Evolutionary conservation across 2,329 filamentous ascomycete genomes (phyloP).

Genomic region (Fusarium camptoceras): DNA sequence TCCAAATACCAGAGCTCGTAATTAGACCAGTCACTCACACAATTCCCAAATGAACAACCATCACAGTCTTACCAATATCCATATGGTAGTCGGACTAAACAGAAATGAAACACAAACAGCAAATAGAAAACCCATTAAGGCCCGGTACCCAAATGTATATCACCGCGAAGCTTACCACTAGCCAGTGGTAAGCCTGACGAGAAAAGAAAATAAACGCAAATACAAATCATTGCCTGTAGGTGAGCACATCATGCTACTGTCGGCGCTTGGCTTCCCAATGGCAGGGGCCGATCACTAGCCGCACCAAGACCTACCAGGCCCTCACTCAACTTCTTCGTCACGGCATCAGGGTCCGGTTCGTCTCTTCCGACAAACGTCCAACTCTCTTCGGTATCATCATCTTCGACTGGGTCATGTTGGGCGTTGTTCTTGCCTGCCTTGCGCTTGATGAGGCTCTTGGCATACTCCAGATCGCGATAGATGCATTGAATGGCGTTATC

Average conservation of each 20-base stretch:
- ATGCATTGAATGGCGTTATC: constrained; percentile 89
- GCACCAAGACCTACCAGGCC: constrained; percentile 45
- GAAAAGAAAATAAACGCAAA: neutral
- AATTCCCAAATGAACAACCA: neutral
- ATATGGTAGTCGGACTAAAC: neutral
- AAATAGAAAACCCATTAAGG: neutral
- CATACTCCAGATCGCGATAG: constrained; percentile 95
- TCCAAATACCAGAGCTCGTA: constrained; percentile 12
- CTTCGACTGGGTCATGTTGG: constrained; percentile 56
- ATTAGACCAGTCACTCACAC: constrained; percentile 18
- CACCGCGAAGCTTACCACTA: neutral
- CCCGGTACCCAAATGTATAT: neutral
- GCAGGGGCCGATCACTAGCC: constrained; percentile 36
- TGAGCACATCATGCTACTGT: constrained; percentile 21
- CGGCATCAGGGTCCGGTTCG: constrained; percentile 59
- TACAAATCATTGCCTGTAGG: neutral
- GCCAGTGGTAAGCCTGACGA: neutral
- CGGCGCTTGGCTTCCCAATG: constrained; percentile 43
- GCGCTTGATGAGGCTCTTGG: constrained; percentile 81
- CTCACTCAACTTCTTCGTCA: constrained; percentile 56
- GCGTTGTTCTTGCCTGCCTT: constrained; percentile 67
- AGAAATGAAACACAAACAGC: neutral
- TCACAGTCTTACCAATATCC: neutral
- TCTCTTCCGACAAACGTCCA: constrained; percentile 87
- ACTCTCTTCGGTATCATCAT: constrained; percentile 77